Evolutionary conservation across 768 basidiomycete species (phyloP), one percentile per base, ranked within the genome.

Genomic region (Naganishia kalamii): DNA sequence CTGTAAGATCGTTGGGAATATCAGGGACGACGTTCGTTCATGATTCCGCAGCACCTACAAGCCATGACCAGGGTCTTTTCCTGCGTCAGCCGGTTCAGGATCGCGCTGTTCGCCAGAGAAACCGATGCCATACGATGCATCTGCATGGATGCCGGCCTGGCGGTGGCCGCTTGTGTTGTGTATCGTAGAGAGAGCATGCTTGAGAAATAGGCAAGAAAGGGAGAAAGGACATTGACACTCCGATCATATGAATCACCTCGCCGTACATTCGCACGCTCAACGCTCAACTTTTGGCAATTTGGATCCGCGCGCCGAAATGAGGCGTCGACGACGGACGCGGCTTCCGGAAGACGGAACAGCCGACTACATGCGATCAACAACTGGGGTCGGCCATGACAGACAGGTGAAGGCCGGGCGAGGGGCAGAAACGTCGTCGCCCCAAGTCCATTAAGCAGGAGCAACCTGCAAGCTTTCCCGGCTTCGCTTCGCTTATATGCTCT

Each of bases 111-210:
- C 37, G 32, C 25, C 3, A 57, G 54, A 10, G 54, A 57, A 11
- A 25, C 54, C 21, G 54, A 29, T 4, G 54, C 54, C 21, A 52
- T 3, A 7, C 30, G 27, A 12, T 33, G 29, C 50, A 57, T 35
- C 21, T 57, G 54, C n/a, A 35, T n/a, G 7, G 37, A 21, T 7
- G 37, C 3, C 54, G 54, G 54, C 27, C 32, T 57, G 23, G 35
- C 35, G 23, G 35, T 25, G 21, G 54, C 54, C 13, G 21, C 19
- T 29, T 57, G 54, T 5, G 54, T 37, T 4, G 54, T 57, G 40
- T 57, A 57, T 57, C 35, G n/a, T 4, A 57, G 54, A 17, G 54
- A 25, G 0, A 57, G 54, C 54, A 57, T 57, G 15, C 23, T n/a
- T 52, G 46, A 52, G 30, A 11, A 13, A 32, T 52, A 47, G 7